Evolutionary conservation across 495 filamentous ascomycete genomes (phyloP).

Genomic region (Cladorrhinum samala): DNA sequence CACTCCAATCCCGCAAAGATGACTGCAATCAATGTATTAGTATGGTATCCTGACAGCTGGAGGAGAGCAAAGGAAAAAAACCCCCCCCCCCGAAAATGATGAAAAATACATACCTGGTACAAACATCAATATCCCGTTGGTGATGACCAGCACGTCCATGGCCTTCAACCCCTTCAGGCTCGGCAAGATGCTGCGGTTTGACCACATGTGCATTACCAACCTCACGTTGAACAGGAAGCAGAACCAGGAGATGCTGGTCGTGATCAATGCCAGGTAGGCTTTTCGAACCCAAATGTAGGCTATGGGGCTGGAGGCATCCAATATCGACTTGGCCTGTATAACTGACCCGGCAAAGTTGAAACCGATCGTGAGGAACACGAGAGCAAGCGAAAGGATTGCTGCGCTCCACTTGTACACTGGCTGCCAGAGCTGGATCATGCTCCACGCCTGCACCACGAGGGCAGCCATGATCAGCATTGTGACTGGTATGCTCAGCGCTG

Average conservation of each 20-base stretch:
- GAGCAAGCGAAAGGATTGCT: constrained; percentile 40
- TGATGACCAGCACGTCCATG: constrained; percentile 36
- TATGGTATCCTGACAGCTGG: not conserved
- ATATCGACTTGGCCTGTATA: constrained; percentile 49
- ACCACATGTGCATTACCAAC: constrained; percentile 47
- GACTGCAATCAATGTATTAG: constrained; percentile 37
- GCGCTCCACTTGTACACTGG: constrained; percentile 35
- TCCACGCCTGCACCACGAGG: constrained; percentile 65
- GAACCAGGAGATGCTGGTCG: constrained; percentile 69
- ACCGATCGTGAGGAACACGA: constrained; percentile 52
- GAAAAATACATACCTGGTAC: constrained; percentile 58
- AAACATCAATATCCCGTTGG: constrained; percentile 48
- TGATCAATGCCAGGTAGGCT: constrained; percentile 49
- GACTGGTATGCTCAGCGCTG: constrained; percentile 52
- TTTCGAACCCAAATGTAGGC: constrained; percentile 42
- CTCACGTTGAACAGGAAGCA: constrained; percentile 66
- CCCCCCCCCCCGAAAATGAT: not conserved
- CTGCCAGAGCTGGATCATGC: constrained; percentile 50
- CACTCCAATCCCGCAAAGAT: constrained; percentile 66
- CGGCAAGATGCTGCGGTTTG: constrained; percentile 27
- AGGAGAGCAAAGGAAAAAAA: constrained; percentile 6
- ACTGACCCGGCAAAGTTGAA: constrained; percentile 55
- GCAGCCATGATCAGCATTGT: constrained; percentile 57
- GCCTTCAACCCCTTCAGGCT: constrained; percentile 21
- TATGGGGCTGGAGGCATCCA: constrained; percentile 22